These are phyloP conservation scores for Macroventuria anomochaeta DNA, from an alignment of 2,329 filamentous ascomycete species.

Conservation along the genomic window DNA sequence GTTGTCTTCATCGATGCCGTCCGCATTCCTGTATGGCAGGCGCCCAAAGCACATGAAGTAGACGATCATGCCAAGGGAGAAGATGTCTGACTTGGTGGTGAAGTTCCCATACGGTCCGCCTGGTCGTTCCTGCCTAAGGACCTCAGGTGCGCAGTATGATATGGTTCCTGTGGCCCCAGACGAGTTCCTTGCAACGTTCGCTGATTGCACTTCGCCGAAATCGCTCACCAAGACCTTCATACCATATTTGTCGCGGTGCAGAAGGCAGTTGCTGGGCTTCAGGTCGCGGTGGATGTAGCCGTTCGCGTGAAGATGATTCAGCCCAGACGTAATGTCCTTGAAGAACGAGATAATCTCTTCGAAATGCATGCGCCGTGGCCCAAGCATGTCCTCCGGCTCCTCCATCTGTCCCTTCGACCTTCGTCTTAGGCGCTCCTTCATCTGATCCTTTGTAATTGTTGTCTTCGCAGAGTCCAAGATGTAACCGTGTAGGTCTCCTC, in stretches of 20 bases:
- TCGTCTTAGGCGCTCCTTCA: constrained; percentile 86
- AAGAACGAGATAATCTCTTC: constrained; percentile 98
- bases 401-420: constrained; percentile 80
- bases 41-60: constrained; percentile 97
- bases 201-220: constrained; percentile 93
- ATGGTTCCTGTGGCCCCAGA: constrained; percentile 95
- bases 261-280: constrained; percentile 92
- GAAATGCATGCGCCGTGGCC: constrained; percentile 68
- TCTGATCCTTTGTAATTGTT: constrained; percentile 74
- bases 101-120: constrained; percentile 86
- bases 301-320: constrained; percentile 86
- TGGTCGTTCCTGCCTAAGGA: constrained; percentile 69
- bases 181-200: constrained; percentile 80
- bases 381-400: constrained; percentile 59
- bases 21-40: constrained; percentile 83
- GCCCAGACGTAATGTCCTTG: constrained; percentile 88
- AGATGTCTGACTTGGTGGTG: constrained; percentile 97
- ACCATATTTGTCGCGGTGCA: constrained; percentile 76
- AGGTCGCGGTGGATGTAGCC: constrained; percentile 96
- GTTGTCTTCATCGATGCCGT: constrained; percentile 85
- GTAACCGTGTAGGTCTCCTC: constrained; percentile 87
- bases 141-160: constrained; percentile 96
- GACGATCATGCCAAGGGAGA: constrained; percentile 96
- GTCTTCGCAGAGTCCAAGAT: constrained; percentile 73
- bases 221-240: constrained; percentile 90